phyloP scores from a whole-genome alignment of 2,329 filamentous ascomycete genomes.

The Venturiaceae sp. region DNA sequence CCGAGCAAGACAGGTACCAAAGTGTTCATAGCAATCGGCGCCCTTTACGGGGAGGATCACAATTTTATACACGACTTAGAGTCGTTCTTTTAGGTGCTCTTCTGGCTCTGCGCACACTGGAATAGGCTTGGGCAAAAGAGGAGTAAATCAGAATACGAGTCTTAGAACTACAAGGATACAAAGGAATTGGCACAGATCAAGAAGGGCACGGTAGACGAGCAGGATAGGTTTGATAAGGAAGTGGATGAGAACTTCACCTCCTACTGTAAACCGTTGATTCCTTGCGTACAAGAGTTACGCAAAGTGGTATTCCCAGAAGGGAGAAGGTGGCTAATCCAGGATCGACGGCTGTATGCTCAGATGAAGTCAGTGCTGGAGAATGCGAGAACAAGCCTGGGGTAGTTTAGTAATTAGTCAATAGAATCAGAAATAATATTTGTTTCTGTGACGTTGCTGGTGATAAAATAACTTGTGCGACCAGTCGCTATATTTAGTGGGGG shows the following conservation, averaged over 20 bases:
- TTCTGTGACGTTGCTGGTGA: too few species aligned
- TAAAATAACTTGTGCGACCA: too few species aligned
- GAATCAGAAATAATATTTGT: too few species aligned
- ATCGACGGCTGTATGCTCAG: constrained; percentile 10
- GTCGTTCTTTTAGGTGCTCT: too few species aligned
- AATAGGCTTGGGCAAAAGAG: neutral
- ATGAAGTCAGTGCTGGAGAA: constrained; percentile 11
- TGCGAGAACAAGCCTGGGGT: constrained; percentile 2
- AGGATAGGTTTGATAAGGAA: constrained; percentile 11
- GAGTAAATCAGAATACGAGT: neutral
- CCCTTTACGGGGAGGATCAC: too few species aligned
- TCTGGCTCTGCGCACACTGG: neutral
- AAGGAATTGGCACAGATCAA: constrained; percentile 5
- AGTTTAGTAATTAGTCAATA: too few species aligned
- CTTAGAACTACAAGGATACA: neutral
- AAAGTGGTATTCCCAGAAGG: too few species aligned
- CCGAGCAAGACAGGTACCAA: too few species aligned
- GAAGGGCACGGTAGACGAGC: constrained; percentile 3
- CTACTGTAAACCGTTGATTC: constrained; percentile 10
- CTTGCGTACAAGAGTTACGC: constrained; percentile 11
- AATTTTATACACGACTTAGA: too few species aligned
- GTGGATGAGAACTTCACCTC: constrained; percentile 10
- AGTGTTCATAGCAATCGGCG: too few species aligned
- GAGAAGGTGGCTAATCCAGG: too few species aligned
- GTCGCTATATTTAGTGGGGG: too few species aligned